phyloP scores from a whole-genome alignment of 441 rosid genomes.

The Cnidoscolus chayamansa region DNA sequence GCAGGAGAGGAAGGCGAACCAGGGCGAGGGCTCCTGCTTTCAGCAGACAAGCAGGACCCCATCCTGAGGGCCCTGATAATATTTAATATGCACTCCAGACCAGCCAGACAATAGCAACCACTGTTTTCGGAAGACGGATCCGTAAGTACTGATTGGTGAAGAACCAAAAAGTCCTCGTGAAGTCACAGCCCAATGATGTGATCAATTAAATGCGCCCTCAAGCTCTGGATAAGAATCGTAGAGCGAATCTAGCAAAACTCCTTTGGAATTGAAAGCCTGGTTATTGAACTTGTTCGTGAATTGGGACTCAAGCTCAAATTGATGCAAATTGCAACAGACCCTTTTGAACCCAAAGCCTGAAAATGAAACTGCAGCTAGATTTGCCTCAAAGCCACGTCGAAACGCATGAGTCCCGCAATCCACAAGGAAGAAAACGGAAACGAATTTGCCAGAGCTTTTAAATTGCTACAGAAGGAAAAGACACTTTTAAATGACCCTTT shows the following conservation, averaged over 20 bases:
- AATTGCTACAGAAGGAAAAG: conserved; percentile 29
- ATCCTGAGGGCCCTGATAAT: conserved; percentile 98
- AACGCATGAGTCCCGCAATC: conserved; percentile 16
- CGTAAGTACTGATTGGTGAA: conserved; percentile 37
- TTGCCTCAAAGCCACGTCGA: conserved; percentile 12
- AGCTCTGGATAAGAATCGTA: neutral
- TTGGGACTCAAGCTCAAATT: neutral
- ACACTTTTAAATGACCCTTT: conserved; percentile 29
- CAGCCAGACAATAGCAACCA: conserved; percentile 59
- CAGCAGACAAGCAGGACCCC: conserved; percentile 99
- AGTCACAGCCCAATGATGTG: conserved; percentile 20
- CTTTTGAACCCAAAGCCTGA: conserved; percentile 21
- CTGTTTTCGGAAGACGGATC: conserved; percentile 58
- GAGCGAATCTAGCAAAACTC: neutral
- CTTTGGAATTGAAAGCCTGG: conserved; percentile 12
- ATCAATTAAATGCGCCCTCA: conserved; percentile 21
- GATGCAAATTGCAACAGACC: conserved; percentile 10
- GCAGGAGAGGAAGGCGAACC: conserved; percentile 80
- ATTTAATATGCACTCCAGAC: conserved; percentile 92
- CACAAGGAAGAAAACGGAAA: conserved; percentile 13
- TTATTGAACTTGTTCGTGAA: neutral
- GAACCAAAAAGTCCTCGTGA: conserved; percentile 19
- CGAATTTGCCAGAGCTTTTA: conserved; percentile 30
- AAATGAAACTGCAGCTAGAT: conserved; percentile 13
- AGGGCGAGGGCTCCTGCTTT: conserved; percentile 81